Percentiles rank a stretch among this genome's conserved stretches.
Conservation (phyloP, 1,284 basidiomycete genomes). For the Takashimella tepidaria region DNA sequence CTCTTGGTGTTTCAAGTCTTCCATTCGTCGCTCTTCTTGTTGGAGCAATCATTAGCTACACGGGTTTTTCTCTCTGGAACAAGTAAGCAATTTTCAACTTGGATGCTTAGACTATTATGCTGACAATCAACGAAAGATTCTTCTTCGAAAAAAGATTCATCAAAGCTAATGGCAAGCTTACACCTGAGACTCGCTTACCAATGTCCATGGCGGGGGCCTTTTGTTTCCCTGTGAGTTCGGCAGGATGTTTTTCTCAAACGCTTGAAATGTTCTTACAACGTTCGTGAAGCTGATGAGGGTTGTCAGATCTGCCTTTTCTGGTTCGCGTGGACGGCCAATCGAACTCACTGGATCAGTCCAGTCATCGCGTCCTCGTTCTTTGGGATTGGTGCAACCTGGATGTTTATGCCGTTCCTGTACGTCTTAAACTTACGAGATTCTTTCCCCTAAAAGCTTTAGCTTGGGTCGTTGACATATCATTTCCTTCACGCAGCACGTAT, state of each 20-base stretch:
- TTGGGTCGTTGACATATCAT: not conserved
- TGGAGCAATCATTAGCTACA: conserved; percentile 23
- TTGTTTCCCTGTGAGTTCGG: conserved; percentile 24
- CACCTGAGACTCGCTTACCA: conserved; percentile 29
- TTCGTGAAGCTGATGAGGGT: not conserved
- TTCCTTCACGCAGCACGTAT: conserved; percentile 6
- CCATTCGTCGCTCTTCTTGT: conserved; percentile 32
- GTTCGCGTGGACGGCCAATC: conserved; percentile 35
- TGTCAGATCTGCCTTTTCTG: conserved; percentile 32
- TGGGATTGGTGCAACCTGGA: conserved; percentile 29
- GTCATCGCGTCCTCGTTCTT: conserved; percentile 26
- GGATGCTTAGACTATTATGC: not conserved
- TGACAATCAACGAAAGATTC: conserved; percentile 4
- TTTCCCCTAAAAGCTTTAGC: conserved; percentile 3
- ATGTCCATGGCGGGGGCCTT: conserved; percentile 25
- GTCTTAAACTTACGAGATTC: no score
- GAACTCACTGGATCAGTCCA: conserved; percentile 35
- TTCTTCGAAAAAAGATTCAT: conserved; percentile 21
- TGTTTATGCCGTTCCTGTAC: conserved; percentile 26
- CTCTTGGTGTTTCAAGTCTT: conserved; percentile 19
- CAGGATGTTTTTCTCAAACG: not conserved
- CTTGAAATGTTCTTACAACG: not conserved
- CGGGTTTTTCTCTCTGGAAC: conserved; percentile 24
- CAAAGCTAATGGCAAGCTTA: conserved; percentile 13
- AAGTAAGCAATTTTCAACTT: conserved; percentile 11